Evolutionary conservation across 768 basidiomycete genomes (phyloP).

Genomic region (Suillus bovinus): DNA sequence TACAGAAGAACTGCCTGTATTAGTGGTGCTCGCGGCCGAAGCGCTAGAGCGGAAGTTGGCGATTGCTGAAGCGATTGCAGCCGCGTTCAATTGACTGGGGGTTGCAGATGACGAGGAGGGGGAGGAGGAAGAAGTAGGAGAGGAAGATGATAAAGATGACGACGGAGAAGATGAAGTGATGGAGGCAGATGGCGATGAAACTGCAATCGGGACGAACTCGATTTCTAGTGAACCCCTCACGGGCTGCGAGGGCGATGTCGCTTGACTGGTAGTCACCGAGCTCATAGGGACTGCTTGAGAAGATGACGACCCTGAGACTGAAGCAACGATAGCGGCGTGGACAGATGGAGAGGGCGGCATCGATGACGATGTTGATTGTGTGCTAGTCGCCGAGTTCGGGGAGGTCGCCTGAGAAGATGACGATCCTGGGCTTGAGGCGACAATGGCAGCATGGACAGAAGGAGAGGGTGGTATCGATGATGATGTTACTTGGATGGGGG

Average conservation of each 20-base stretch:
- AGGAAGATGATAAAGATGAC: conserved; percentile 2
- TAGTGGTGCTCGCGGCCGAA: conserved; percentile 2
- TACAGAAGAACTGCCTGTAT: conserved; percentile 7
- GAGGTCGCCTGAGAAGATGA: background rate
- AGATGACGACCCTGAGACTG: background rate
- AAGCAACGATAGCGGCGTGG: background rate
- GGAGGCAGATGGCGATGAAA: conserved; percentile 3
- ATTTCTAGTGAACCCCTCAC: conserved; percentile 19
- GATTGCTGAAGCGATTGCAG: conserved; percentile 22
- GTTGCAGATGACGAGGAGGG: conserved; percentile 8
- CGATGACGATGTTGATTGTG: background rate
- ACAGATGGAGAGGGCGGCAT: background rate
- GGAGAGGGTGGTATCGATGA: background rate
- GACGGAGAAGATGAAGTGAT: background rate
- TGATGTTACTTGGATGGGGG: background rate
- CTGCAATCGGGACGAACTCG: conserved; percentile 19
- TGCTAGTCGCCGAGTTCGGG: background rate
- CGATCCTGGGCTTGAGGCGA: background rate
- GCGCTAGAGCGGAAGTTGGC: conserved; percentile 9
- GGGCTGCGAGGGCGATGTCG: conserved; percentile 1
- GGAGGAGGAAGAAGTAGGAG: conserved; percentile 2
- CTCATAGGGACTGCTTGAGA: background rate
- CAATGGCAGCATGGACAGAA: background rate
- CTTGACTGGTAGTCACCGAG: conserved; percentile 5
- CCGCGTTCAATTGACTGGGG: conserved; percentile 13